Evolutionary conservation across 805 yeast species (phyloP).

Genomic region (Dipodascopsis uninucleata): DNA sequence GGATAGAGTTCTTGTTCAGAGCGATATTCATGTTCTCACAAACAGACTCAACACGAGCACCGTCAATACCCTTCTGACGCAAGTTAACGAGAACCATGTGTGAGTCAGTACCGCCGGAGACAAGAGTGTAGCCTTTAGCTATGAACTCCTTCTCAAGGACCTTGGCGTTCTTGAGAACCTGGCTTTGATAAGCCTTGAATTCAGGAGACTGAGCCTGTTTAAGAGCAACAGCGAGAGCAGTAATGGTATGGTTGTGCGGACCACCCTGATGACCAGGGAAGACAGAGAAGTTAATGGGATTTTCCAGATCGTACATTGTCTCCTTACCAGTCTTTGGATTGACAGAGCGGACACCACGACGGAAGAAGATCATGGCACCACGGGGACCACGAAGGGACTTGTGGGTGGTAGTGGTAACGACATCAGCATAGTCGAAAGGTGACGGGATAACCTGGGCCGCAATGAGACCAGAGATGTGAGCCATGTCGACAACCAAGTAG

Average conservation of each 20-base stretch:
- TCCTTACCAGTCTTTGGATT: slow-evolving; percentile 91
- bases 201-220: slow-evolving; percentile 91
- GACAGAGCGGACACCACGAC: slow-evolving; percentile 87
- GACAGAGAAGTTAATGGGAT: slow-evolving; percentile 93
- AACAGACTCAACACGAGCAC: slow-evolving; percentile 94
- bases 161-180: slow-evolving; percentile 85
- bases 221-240: slow-evolving; percentile 94
- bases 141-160: slow-evolving; percentile 72
- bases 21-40: slow-evolving; percentile 94
- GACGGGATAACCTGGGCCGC: slow-evolving; percentile 95
- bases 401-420: slow-evolving; percentile 98
- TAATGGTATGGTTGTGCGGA: slow-evolving; percentile 98
- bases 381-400: slow-evolving; percentile 99
- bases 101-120: slow-evolving; percentile 93
- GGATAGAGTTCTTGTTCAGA: slow-evolving; percentile 93
- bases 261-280: slow-evolving; percentile 99
- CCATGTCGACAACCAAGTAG: slow-evolving; percentile 94
- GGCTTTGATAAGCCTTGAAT: slow-evolving; percentile 82
- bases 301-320: slow-evolving; percentile 84
- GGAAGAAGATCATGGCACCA: slow-evolving; percentile 99
- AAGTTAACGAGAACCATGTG: slow-evolving; percentile 91
- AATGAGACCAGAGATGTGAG: slow-evolving; percentile 93
- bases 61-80: slow-evolving; percentile 87
- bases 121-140: slow-evolving; percentile 70
- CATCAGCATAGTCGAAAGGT: slow-evolving; percentile 95